Conservation (phyloP, 805 yeast species). For the Candida lessepsii region DNA sequence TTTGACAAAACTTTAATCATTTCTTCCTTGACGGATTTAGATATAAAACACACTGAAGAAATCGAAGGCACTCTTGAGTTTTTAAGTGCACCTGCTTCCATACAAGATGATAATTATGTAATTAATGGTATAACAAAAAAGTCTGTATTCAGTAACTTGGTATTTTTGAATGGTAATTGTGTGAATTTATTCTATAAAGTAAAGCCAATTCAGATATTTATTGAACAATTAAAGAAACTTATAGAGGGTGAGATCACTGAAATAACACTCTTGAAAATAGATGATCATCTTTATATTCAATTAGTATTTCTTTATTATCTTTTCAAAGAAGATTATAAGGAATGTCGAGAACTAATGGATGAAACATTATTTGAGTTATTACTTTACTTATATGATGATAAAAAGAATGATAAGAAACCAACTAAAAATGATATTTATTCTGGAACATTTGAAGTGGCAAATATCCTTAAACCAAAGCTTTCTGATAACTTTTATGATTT, state of each 20-base stretch:
- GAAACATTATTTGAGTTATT: slow-evolving; percentile 3
- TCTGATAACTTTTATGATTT: slow-evolving; percentile 6
- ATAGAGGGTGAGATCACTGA: slow-evolving; percentile 1
- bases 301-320: slow-evolving; percentile 9
- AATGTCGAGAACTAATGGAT: neutral
- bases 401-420: neutral
- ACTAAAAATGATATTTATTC: slow-evolving; percentile 1
- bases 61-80: slow-evolving; percentile 4
- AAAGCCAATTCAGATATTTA: slow-evolving; percentile 4
- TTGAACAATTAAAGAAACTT: slow-evolving; percentile 5
- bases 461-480: slow-evolving; percentile 4
- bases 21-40: slow-evolving; percentile 23
- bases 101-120: slow-evolving; percentile 11
- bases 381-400: slow-evolving; percentile 10
- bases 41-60: slow-evolving; percentile 12
- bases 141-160: slow-evolving; percentile 1
- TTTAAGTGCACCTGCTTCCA: slow-evolving; percentile 3
- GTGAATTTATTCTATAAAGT: slow-evolving; percentile 6
- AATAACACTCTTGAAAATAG: neutral
- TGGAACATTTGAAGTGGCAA: slow-evolving; percentile 9
- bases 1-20: slow-evolving; percentile 21
- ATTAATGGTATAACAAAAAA: slow-evolving; percentile 8
- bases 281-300: slow-evolving; percentile 13
- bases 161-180: neutral
- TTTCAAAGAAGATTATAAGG: slow-evolving; percentile 8